These are phyloP conservation scores for Neonectria neomacrospora DNA, from an alignment of 2,329 filamentous ascomycete species.

Conservation along the genomic window DNA sequence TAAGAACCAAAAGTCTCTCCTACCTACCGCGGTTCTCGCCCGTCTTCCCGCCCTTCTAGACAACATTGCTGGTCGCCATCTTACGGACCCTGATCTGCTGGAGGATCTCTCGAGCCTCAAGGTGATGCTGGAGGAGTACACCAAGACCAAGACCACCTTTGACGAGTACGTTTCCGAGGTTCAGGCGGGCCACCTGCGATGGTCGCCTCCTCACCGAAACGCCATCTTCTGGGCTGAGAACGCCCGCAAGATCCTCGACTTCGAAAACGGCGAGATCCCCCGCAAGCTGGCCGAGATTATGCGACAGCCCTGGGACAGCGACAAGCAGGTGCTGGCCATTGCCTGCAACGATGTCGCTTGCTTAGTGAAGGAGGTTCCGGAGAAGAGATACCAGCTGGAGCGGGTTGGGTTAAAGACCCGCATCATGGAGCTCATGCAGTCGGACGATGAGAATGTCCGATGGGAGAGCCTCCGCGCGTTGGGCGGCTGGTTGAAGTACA, in stretches of 20 bases:
- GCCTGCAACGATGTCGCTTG: conserved; percentile 93
- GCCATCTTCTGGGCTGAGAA: conserved; percentile 93
- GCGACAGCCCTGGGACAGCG: conserved; percentile 76
- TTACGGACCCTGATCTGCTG: conserved; percentile 71
- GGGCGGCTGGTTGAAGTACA: conserved; percentile 72
- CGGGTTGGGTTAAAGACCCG: conserved; percentile 85
- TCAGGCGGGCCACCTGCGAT: conserved; percentile 85
- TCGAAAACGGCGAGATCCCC: conserved; percentile 81
- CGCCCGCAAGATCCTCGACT: conserved; percentile 85
- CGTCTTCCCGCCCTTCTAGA: conserved; percentile 77
- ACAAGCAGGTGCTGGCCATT: conserved; percentile 90
- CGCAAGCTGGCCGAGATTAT: conserved; percentile 88
- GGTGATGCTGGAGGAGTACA: conserved; percentile 74
- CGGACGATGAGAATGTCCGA: conserved; percentile 86
- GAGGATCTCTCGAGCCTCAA: conserved; percentile 71
- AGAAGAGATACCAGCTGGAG: conserved; percentile 83
- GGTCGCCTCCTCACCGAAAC: conserved; percentile 91
- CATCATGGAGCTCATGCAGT: conserved; percentile 94
- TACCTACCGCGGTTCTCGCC: conserved; percentile 87
- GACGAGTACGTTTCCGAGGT: conserved; percentile 93
- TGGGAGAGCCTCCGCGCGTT: conserved; percentile 94
- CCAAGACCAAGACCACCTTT: conserved; percentile 79
- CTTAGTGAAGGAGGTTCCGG: conserved; percentile 88
- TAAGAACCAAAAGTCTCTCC: conserved; percentile 74
- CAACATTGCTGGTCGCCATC: conserved; percentile 70